Conservation (phyloP, 495 filamentous ascomycete species). For the Neurospora pannonica region DNA sequence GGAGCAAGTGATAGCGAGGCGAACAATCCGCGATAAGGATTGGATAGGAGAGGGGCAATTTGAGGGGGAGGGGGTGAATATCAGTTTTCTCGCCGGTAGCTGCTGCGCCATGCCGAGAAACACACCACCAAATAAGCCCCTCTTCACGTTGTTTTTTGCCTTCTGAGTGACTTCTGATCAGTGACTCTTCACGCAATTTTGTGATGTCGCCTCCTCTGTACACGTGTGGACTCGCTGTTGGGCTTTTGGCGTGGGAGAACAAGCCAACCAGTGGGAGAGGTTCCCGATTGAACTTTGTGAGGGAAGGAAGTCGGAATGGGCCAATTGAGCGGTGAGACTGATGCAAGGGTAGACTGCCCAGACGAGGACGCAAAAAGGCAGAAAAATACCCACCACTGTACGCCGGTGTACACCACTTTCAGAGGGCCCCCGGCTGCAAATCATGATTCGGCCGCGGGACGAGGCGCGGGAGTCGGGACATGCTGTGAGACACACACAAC, state of each 20-base stretch:
- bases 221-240: background rate
- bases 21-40: background rate
- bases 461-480: background rate
- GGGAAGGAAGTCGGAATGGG: background rate
- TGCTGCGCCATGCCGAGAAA: background rate
- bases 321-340: background rate
- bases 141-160: background rate
- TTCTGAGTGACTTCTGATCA: background rate
- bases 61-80: background rate
- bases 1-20: background rate
- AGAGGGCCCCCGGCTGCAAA: background rate
- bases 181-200: background rate
- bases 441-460: background rate
- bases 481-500: background rate
- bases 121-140: background rate
- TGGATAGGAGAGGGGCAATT: background rate
- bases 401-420: background rate
- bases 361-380: background rate
- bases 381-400: background rate
- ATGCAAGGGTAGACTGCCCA: background rate
- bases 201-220: background rate
- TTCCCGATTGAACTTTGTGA: background rate
- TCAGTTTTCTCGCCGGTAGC: background rate
- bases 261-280: background rate
- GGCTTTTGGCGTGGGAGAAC: background rate